A percentile compares a stretch with the other conserved stretches of the same genome.
These are phyloP conservation scores for Crithidia brevicula DNA, from an alignment of 208 protist species.

Conservation along the genomic window DNA sequence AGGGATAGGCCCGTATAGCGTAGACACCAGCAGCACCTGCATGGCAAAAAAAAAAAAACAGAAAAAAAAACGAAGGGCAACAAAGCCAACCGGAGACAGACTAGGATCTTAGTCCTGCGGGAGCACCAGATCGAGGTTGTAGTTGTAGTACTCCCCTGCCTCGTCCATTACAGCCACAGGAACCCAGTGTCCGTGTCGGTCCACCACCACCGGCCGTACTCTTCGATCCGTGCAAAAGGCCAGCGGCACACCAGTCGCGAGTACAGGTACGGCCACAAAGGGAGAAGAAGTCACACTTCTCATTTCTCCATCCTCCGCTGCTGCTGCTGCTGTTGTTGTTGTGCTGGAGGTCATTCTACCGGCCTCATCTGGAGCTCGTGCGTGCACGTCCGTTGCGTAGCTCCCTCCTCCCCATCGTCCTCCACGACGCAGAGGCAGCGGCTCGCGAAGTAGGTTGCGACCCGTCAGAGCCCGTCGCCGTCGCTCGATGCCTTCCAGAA, in stretches of 20 bases:
- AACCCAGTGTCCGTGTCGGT: slow-evolving; percentile 10
- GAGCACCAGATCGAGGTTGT: slow-evolving; percentile 13
- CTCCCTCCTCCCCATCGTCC: too few relatives aligned
- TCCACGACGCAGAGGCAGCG: background rate
- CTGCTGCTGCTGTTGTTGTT: background rate
- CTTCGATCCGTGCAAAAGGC: slow-evolving; percentile 3
- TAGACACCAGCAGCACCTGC: too few relatives aligned
- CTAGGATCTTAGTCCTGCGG: background rate
- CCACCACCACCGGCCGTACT: slow-evolving; percentile 2
- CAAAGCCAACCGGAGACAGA: background rate
- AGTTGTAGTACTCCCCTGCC: slow-evolving; percentile 19
- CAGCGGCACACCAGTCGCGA: slow-evolving; percentile 11
- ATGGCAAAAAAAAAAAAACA: slow-evolving; percentile 1
- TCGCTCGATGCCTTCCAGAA: slow-evolving; percentile 10
- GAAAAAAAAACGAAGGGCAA: background rate
- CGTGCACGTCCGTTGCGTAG: too few relatives aligned
- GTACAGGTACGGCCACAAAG: background rate
- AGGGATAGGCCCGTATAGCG: too few relatives aligned
- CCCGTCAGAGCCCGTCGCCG: slow-evolving; percentile 9
- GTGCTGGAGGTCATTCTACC: too few relatives aligned
- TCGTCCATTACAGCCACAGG: slow-evolving; percentile 17
- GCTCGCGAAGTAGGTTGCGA: background rate
- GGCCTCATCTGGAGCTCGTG: background rate
- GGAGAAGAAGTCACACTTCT: background rate
- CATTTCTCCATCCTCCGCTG: background rate